Percentiles rank a stretch among this genome's conserved stretches.
phyloP scores from a whole-genome alignment of 2,329 filamentous ascomycete species.

The Moelleriella libera region DNA sequence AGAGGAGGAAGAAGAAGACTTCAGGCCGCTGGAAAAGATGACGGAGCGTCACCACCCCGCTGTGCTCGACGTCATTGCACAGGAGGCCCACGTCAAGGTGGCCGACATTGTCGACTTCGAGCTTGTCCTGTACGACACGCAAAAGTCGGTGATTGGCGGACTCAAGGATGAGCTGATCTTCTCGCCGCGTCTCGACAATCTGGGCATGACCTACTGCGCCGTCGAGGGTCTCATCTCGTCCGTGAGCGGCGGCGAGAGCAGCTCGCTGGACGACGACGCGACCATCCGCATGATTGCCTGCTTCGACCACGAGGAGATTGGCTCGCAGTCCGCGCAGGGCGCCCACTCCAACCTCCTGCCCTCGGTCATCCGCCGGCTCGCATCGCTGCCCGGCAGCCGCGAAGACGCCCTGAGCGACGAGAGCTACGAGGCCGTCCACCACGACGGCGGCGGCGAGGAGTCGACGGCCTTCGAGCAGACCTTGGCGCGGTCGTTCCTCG shows the following conservation, averaged over 20 bases:
- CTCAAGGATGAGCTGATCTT: conserved; percentile 91
- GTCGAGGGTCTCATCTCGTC: conserved; percentile 76
- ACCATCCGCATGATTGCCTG: conserved; percentile 84
- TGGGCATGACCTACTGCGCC: conserved; percentile 92
- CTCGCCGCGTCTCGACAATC: conserved; percentile 88
- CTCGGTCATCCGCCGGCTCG: conserved; percentile 72
- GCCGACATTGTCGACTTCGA: conserved; percentile 83
- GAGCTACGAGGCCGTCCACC: conserved; percentile 39
- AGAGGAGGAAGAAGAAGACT: conserved; percentile 35
- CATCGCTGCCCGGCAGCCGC: conserved; percentile 54
- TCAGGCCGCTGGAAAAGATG: conserved; percentile 63
- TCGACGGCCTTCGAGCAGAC: conserved; percentile 88
- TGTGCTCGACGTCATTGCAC: conserved; percentile 71
- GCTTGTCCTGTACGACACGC: conserved; percentile 91
- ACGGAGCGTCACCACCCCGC: conserved; percentile 79
- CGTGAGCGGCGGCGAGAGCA: conserved; percentile 33
- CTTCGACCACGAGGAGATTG: conserved; percentile 98
- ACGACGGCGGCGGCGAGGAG: conserved; percentile 34
- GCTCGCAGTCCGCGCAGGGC: conserved; percentile 81
- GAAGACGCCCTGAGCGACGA: conserved; percentile 50
- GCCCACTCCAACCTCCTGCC: conserved; percentile 88
- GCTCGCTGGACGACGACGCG: conserved; percentile 58
- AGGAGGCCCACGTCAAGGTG: conserved; percentile 56
- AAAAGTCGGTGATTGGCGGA: conserved; percentile 78
- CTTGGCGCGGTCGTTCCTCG: conserved; percentile 76